phyloP scores from a whole-genome alignment of 768 basidiomycete species.

The Lentinus brumalis region DNA sequence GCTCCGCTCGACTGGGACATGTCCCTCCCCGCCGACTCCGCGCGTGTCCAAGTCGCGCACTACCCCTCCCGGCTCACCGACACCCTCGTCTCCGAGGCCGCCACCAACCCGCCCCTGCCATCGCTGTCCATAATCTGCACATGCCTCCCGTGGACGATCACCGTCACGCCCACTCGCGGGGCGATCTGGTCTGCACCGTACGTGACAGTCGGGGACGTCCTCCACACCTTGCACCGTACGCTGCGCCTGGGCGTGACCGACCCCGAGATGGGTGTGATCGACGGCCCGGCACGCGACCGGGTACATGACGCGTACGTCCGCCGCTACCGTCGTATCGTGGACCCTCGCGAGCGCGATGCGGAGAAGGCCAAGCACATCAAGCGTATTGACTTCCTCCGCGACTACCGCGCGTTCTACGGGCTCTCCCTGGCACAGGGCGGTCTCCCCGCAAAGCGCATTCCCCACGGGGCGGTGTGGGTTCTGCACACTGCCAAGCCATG shows the following conservation, averaged over 20 bases:
- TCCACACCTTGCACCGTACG: slow-evolving; percentile 44
- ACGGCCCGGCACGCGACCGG: slow-evolving; percentile 33
- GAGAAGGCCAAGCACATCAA: slow-evolving; percentile 53
- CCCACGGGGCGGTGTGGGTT: slow-evolving; percentile 20
- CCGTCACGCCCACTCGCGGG: slow-evolving; percentile 29
- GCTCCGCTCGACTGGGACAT: slow-evolving; percentile 21
- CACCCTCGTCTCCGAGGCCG: slow-evolving; percentile 30
- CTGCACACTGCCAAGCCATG: slow-evolving; percentile 22
- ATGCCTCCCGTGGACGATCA: slow-evolving; percentile 37
- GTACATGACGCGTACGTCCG: slow-evolving; percentile 46
- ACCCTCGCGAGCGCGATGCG: slow-evolving; percentile 32
- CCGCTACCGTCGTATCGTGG: slow-evolving; percentile 40
- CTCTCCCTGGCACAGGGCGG: slow-evolving; percentile 22
- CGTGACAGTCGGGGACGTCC: slow-evolving; percentile 51
- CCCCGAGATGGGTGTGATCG: slow-evolving; percentile 42
- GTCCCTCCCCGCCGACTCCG: slow-evolving; percentile 3
- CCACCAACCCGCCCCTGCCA: slow-evolving; percentile 30
- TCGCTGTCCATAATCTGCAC: slow-evolving; percentile 34
- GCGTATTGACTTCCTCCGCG: slow-evolving; percentile 55
- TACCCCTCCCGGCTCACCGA: slow-evolving; percentile 1
- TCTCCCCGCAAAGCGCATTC: slow-evolving; percentile 18
- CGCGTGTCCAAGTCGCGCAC: neutral
- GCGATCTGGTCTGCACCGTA: slow-evolving; percentile 19
- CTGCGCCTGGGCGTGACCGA: slow-evolving; percentile 44
- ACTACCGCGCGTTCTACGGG: slow-evolving; percentile 21